Evolutionary conservation across 139 green algal species (phyloP), one percentile per base, ranked within the genome.

Genomic region (Chlamydomonas applanata): DNA sequence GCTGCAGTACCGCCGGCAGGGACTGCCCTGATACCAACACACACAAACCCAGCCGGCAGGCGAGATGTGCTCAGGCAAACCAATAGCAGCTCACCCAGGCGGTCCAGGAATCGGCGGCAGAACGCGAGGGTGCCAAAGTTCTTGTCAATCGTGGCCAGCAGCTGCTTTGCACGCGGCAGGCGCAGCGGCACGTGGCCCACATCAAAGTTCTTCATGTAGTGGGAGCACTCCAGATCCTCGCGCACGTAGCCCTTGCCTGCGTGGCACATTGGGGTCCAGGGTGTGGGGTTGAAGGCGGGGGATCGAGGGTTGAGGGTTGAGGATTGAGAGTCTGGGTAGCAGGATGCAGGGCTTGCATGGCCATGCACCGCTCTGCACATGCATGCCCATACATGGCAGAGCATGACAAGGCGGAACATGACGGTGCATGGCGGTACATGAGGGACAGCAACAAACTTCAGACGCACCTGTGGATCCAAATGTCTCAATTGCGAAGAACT

Each of bases 401-500:
- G n/a, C n/a, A n/a, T n/a, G n/a, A n/a, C n/a, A n/a, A n/a, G n/a
- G n/a, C n/a, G n/a, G n/a, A n/a, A n/a, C n/a, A n/a, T 13, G 9
- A n/a, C 5, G 29, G 4, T n/a, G 24, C 4, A 62, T n/a, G 9
- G 64, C 64, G n/a, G 34, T 19, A 35, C 35, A 71, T 11, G 19
- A 32, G 24, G n/a, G 4, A 4, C 63, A 71, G 35, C 27, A 30
- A 49, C 7, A 49, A 49, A 49, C 40, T n/a, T n/a, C n/a, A n/a
- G 11, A 49, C 77, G 56, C 79, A 76, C 89, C 93, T 4, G 94
- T 98, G 79, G 82, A 94, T 24, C 96, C 96, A 79, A 99, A 99
- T 0, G 96, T 99, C 86, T 99, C 96, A 71, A 99, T 99, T 63
- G 96, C 96, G 70, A 93, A 99, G 80, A 98, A 98, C 88, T 99